A percentile compares a stretch with the other conserved stretches of the same genome.
phyloP scores from a whole-genome alignment of 2,329 filamentous ascomycete species.

The Cordyceps cateniannulata region DNA sequence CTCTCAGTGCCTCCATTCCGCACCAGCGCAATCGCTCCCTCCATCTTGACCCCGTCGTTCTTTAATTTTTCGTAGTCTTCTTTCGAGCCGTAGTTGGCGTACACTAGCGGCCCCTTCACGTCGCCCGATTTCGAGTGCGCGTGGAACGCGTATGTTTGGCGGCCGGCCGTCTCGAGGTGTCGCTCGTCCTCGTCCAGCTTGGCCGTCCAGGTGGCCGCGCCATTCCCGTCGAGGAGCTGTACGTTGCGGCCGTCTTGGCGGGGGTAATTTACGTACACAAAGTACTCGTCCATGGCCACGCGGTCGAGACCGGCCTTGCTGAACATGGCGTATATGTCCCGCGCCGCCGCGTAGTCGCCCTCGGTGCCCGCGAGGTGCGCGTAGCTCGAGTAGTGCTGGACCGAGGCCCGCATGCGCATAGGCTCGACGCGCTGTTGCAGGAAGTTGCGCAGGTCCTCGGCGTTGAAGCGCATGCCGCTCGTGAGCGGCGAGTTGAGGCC shows the following conservation, averaged over 20 bases:
- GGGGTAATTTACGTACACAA: slow-evolving; percentile 91
- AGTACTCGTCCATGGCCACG: slow-evolving; percentile 69
- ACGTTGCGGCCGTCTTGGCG: slow-evolving; percentile 69
- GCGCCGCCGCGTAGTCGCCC: slow-evolving; percentile 78
- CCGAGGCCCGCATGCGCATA: slow-evolving; percentile 61
- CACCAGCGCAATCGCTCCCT: slow-evolving; percentile 78
- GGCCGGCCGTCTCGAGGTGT: slow-evolving; percentile 54
- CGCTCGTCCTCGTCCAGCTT: slow-evolving; percentile 71
- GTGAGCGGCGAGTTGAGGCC: slow-evolving; percentile 55
- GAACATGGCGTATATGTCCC: slow-evolving; percentile 79
- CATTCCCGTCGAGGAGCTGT: slow-evolving; percentile 67
- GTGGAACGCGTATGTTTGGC: slow-evolving; percentile 76
- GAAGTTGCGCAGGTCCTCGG: slow-evolving; percentile 72
- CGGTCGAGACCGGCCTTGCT: slow-evolving; percentile 65
- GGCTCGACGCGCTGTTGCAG: slow-evolving; percentile 68
- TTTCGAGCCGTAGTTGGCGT: slow-evolving; percentile 83
- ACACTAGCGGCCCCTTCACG: slow-evolving; percentile 79
- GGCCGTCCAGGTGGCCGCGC: slow-evolving; percentile 66
- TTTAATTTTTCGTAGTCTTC: slow-evolving; percentile 72
- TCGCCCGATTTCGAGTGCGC: slow-evolving; percentile 83
- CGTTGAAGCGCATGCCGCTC: slow-evolving; percentile 66
- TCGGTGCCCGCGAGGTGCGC: slow-evolving; percentile 93
- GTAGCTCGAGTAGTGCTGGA: slow-evolving; percentile 73
- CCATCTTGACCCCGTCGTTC: slow-evolving; percentile 64
- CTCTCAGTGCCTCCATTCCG: slow-evolving; percentile 69